These are phyloP conservation scores for Wickerhamiella sorbophila DNA, from an alignment of 805 yeast species.

Conservation along the genomic window DNA sequence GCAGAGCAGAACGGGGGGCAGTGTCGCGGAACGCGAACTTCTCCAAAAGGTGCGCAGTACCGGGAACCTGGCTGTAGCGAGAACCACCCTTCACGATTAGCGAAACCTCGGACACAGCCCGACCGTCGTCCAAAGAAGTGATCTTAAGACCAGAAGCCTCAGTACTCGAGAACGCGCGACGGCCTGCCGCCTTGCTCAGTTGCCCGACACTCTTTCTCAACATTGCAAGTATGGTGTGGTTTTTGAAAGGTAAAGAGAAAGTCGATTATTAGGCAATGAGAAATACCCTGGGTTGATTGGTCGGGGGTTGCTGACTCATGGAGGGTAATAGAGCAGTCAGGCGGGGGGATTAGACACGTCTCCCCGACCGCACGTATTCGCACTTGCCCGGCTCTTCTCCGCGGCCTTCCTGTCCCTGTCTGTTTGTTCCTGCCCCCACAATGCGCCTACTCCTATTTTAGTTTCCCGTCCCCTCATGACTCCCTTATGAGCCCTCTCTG, in stretches of 20 bases:
- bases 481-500: too few species aligned
- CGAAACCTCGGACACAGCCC: conserved; percentile 59
- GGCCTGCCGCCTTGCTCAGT: conserved; percentile 6
- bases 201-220: conserved; percentile 5
- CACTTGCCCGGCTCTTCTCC: too few species aligned
- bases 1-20: conserved; percentile 67
- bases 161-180: conserved; percentile 18
- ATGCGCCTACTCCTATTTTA: too few species aligned
- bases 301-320: neutral
- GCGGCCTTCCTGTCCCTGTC: too few species aligned
- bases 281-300: neutral
- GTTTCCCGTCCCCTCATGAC: too few species aligned
- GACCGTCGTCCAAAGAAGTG: conserved; percentile 34
- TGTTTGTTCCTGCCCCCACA: too few species aligned
- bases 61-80: conserved; percentile 51
- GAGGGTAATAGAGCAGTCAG: too few species aligned
- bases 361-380: too few species aligned
- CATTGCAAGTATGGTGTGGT: neutral
- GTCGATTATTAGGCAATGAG: neutral
- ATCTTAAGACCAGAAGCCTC: conserved; percentile 21
- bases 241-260: neutral
- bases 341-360: too few species aligned
- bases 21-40: conserved; percentile 73
- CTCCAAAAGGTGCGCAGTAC: conserved; percentile 73
- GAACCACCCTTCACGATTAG: conserved; percentile 75